Base-by-base conservation (phyloP, 2,329 filamentous ascomycete genomes). In the Orbilia brochopaga region DNA sequence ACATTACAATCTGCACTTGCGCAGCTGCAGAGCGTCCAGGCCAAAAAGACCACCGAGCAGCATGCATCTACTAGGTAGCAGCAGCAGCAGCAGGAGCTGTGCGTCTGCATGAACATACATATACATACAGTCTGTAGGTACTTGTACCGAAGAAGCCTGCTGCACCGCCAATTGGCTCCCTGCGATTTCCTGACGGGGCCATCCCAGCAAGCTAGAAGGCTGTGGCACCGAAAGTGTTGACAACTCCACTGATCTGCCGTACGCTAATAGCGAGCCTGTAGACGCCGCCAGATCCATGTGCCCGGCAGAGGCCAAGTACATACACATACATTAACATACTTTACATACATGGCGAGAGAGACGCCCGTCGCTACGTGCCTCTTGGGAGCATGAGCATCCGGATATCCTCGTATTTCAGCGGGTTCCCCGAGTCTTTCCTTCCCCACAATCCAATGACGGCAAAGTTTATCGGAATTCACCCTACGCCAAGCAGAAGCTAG, bases 191-290 rank as follows among this genome's bases (percentile, higher is more conserved):
- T 63, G 65, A 64, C 65, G 63, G 63, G 65, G 46, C 62, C 62
- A 70, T 70, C 65, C 65, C 54, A 63, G 65, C 27, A 70, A 23
- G 35, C 35, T n/a, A n/a, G n/a, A n/a, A 21, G n/a, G 27, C 48
- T 70, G 65, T 70, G 58, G 58, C 59, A 70, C 65, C 54, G 51
- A 59, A 67, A 70, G 65, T 70, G 64, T 69, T 69, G 64, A 56
- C 57, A 52, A 27, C 46, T 53, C 42, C 44, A 60, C 37, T 42
- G 37, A 42, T 42, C n/a, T 17, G 15, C 37, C 4, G 5, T 15
- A 17, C 37, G 11, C 37, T 13, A 42, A 42, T 42, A 13, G n/a
- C 11, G 37, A 42, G n/a, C 11, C n/a, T 42, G 37, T 42, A 42
- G 37, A 42, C n/a, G 37, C 37, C 15, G 37, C 37, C 37, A 42